Base-by-base conservation (phyloP, 371 early-diverging fungal genomes). In the Mortierella sp. region DNA sequence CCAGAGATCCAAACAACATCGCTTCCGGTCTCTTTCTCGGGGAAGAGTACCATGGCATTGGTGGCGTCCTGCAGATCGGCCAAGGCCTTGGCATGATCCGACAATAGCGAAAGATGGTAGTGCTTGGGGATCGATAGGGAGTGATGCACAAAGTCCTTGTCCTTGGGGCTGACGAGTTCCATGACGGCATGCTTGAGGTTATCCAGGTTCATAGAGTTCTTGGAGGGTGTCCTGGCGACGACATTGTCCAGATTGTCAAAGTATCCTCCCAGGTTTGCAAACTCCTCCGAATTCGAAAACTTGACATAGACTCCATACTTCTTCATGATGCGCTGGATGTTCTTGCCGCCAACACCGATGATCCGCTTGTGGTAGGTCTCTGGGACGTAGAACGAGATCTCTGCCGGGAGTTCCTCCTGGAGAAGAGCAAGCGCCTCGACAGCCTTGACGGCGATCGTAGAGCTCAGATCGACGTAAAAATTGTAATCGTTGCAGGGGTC, bases 271-370 rank as follows among this genome's bases (percentile, higher is more conserved):
- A 94, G 74, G 2, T 88, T 86, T 16, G 92, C 91, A 79, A 91
- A 94, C 74, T 96, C 96, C 65, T 95, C 95, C 0, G 93, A 91
- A 69, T 93, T 95, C 40, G 93, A 92, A 79, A 97, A 97, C 84
- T 97, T 98, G 70, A 98, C 96, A 79, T 96, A 97, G 6, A 98
- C 97, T 34, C 97, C 97, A 77, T 93, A 96, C 76, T 95, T 94
- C 71, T 97, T 98, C 98, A 98, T 98, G 79, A 97, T 96, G 58
- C 94, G 89, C 78, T 97, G 97, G 68, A 98, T 97, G 85, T 96
- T 96, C 80, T 96, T 97, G 74, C 98, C 98, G 7, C 96, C 96
- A 34, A 94, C 95, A 39, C 98, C 98, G 76, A 98, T 98, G 73
- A 98, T 96, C 31, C 96, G 92, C 85, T 97, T 97, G 88, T 98